Percentiles rank a stretch among this genome's conserved stretches.
Evolutionary conservation across 2,329 filamentous ascomycete species (phyloP).

Genomic region (Monosporascus sp.): DNA sequence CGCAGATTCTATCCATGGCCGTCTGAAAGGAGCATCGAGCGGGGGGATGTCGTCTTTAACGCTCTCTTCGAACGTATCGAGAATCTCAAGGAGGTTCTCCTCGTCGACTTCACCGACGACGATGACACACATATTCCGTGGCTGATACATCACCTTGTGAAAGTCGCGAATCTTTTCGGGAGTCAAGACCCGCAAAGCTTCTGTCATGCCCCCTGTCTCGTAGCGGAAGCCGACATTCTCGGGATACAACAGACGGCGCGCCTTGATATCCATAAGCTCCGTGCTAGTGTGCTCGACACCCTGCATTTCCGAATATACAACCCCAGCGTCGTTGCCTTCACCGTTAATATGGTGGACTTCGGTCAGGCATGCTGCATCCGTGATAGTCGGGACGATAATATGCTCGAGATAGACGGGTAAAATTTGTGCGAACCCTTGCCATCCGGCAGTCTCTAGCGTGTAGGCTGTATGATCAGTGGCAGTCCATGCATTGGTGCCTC

Average conservation of each 20-base stretch:
- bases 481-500: conserved; percentile 94
- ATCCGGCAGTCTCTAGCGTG: conserved; percentile 89
- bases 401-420: conserved; percentile 94
- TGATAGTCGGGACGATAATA: conserved; percentile 83
- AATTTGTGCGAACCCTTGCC: conserved; percentile 94
- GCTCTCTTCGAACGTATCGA: conserved; percentile 83
- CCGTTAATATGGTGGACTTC: conserved; percentile 96
- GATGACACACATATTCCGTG: conserved; percentile 86
- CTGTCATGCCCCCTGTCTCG: conserved; percentile 97
- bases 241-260: conserved; percentile 77
- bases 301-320: conserved; percentile 99
- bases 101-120: conserved; percentile 92
- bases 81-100: conserved; percentile 67
- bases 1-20: conserved; percentile 87
- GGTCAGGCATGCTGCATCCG: conserved; percentile 87
- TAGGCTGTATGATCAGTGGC: conserved; percentile 95
- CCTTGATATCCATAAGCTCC: conserved; percentile 82
- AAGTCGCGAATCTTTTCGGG: conserved; percentile 90
- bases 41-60: conserved; percentile 78
- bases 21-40: conserved; percentile 67
- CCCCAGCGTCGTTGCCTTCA: conserved; percentile 88
- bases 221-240: conserved; percentile 90
- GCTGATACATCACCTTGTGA: conserved; percentile 96
- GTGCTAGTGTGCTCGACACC: conserved; percentile 78
- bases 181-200: conserved; percentile 78